A percentile compares a stretch with the other conserved stretches of the same genome.
phyloP scores from a whole-genome alignment of 495 filamentous ascomycete species.

The Articulospora tetracladia region DNA sequence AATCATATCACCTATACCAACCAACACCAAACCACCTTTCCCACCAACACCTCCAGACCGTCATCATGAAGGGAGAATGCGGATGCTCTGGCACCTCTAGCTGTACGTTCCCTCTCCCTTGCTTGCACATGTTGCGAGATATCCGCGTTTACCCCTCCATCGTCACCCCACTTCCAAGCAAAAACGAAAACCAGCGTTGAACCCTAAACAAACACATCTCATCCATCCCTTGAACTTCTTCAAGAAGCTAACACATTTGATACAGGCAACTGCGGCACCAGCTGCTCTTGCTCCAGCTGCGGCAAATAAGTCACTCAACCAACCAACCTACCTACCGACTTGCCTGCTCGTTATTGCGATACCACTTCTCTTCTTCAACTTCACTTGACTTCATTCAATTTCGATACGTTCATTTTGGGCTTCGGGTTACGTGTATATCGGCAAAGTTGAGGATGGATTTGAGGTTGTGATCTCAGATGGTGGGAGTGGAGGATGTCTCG shows the following conservation, averaged over 20 bases:
- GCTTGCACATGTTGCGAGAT: no score
- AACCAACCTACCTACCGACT: not conserved
- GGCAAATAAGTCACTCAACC: constrained; percentile 18
- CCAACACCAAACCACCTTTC: not conserved
- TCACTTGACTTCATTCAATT: constrained; percentile 3
- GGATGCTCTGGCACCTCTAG: constrained; percentile 26
- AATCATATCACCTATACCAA: not conserved
- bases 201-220: not conserved
- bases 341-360: not conserved
- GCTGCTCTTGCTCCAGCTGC: constrained; percentile 23
- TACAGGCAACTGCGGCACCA: constrained; percentile 23
- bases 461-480: not conserved
- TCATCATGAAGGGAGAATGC: constrained; percentile 26
- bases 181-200: no score
- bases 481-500: no score
- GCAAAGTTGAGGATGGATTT: not conserved
- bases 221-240: not conserved
- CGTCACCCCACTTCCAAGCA: not conserved
- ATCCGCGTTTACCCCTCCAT: not conserved
- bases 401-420: not conserved
- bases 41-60: constrained; percentile 6
- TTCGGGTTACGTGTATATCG: not conserved
- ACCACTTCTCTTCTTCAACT: not conserved
- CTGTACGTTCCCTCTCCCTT: constrained; percentile 18
- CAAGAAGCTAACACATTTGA: not conserved